phyloP scores from a whole-genome alignment of 805 yeast genomes.

The Candida odintsovae region DNA sequence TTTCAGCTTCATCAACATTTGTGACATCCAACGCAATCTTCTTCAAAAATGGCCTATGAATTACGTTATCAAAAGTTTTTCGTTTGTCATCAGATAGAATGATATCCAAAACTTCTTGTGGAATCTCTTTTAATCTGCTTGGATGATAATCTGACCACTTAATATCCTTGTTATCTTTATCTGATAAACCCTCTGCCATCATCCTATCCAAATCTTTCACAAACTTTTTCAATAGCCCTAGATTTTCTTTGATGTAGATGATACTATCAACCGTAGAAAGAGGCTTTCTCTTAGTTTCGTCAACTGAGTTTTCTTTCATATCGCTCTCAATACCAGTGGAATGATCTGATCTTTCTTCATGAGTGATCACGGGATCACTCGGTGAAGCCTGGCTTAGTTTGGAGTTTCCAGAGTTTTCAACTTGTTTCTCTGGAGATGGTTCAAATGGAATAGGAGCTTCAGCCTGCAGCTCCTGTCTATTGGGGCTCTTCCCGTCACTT shows the following conservation, averaged over 20 bases:
- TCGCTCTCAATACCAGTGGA: no score
- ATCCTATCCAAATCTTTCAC: constrained; percentile 1
- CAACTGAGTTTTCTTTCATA: not conserved
- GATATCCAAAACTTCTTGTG: constrained; percentile 6
- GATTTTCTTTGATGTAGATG: not conserved
- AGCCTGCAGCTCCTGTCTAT: not conserved
- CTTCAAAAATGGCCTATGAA: constrained; percentile 3
- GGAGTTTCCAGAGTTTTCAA: not conserved
- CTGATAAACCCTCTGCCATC: constrained; percentile 2
- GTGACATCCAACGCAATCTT: constrained; percentile 5
- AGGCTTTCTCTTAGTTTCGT: not conserved
- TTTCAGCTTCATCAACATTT: not conserved
- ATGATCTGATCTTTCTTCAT: not conserved
- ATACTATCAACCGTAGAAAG: not conserved
- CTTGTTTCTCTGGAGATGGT: not conserved
- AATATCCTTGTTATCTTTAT: constrained; percentile 2
- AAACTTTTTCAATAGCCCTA: not conserved
- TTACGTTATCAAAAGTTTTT: constrained; percentile 1
- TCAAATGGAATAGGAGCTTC: not conserved
- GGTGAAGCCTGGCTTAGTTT: no score
- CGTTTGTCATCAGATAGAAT: constrained; percentile 3
- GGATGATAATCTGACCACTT: constrained; percentile 1
- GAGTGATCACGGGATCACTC: no score
- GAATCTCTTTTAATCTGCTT: constrained; percentile 4
- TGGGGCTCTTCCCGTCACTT: not conserved